phyloP scores from a whole-genome alignment of 2,329 filamentous ascomycete genomes.

The Aspergillus pseudoglaucus region DNA sequence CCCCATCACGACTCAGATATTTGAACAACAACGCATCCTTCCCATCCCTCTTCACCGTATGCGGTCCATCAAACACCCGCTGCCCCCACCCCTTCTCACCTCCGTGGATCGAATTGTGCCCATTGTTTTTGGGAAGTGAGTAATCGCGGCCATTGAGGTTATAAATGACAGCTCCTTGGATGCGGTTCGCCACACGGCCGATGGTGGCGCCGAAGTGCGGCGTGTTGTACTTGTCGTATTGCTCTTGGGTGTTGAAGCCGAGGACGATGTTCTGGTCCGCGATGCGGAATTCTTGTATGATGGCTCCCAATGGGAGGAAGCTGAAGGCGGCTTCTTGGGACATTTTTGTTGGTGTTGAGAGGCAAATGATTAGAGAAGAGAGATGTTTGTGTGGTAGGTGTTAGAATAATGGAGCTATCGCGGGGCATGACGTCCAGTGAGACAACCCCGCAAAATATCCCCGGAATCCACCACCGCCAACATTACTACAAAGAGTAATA shows the following conservation, averaged over 20 bases:
- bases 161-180: conserved; percentile 64
- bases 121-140: conserved; percentile 67
- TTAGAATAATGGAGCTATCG: neutral
- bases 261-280: conserved; percentile 81
- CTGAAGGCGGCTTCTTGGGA: conserved; percentile 33
- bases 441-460: no score
- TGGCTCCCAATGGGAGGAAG: conserved; percentile 41
- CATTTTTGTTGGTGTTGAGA: conserved; percentile 5
- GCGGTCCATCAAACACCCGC: conserved; percentile 46
- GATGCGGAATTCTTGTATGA: conserved; percentile 65
- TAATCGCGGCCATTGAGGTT: conserved; percentile 67
- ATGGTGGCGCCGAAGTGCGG: conserved; percentile 92
- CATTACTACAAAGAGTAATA: no score
- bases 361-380: neutral
- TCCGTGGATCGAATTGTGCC: conserved; percentile 68
- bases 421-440: no score
- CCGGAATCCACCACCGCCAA: no score
- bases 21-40: conserved; percentile 63
- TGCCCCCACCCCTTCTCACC: conserved; percentile 60
- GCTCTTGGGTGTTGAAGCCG: conserved; percentile 67
- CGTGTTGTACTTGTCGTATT: conserved; percentile 68
- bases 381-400: no score
- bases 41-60: conserved; percentile 48
- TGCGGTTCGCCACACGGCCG: conserved; percentile 74
- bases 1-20: conserved; percentile 66